Percentiles rank a stretch among this genome's conserved stretches.
Evolutionary conservation across 257 asterid genomes (phyloP).

Genomic region (Solanum dulcamara): DNA sequence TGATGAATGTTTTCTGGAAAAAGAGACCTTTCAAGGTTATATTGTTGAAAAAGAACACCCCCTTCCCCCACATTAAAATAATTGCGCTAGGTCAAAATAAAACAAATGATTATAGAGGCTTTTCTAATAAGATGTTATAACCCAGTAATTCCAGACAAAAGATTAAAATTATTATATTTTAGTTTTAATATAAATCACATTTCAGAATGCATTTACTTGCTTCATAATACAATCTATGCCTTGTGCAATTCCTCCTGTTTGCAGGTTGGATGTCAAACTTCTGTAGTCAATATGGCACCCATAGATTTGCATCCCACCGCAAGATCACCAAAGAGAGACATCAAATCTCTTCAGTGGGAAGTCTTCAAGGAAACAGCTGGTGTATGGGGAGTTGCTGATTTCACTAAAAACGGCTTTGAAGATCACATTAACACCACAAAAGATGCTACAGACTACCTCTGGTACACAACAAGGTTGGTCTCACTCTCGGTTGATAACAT

Average conservation of each 20-base stretch:
- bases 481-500: not conserved
- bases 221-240: not conserved
- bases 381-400: slow-evolving; percentile 72
- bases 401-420: slow-evolving; percentile 44
- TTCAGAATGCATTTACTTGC: not conserved
- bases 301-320: slow-evolving; percentile 40
- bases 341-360: slow-evolving; percentile 60
- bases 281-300: slow-evolving; percentile 68
- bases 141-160: not conserved
- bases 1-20: not conserved
- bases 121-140: not conserved
- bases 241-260: not conserved
- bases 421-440: slow-evolving; percentile 88
- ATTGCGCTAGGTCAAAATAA: not conserved
- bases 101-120: not conserved
- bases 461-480: slow-evolving; percentile 76
- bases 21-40: not conserved
- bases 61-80: not conserved
- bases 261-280: slow-evolving; percentile 66
- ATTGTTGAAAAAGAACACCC: not conserved
- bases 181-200: not conserved
- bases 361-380: slow-evolving; percentile 62
- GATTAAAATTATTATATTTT: not conserved
- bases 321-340: slow-evolving; percentile 27
- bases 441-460: slow-evolving; percentile 85